These are phyloP conservation scores for Breynia disticha DNA, from an alignment of 441 rosid genomes.

Conservation along the genomic window DNA sequence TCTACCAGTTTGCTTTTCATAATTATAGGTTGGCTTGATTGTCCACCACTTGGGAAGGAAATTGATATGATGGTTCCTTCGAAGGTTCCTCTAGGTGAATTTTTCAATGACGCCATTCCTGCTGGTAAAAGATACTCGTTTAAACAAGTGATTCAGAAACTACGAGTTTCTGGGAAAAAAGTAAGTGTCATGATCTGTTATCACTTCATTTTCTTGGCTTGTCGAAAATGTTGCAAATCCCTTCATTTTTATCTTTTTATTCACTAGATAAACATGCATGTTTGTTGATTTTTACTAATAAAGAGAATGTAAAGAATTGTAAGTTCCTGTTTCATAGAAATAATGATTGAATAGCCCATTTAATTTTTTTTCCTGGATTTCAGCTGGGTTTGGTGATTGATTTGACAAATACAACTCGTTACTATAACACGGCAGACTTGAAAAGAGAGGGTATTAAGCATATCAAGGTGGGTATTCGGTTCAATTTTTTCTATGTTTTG, in stretches of 20 bases:
- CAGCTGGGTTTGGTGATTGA: constrained; percentile 99
- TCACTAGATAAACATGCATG: background rate
- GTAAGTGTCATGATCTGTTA: constrained; percentile 29
- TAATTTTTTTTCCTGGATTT: constrained; percentile 11
- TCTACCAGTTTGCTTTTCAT: background rate
- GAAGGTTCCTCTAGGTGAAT: constrained; percentile 89
- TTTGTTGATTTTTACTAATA: background rate
- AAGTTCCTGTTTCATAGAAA: constrained; percentile 1
- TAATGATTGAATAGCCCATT: background rate
- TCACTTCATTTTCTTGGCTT: background rate
- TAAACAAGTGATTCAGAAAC: constrained; percentile 72
- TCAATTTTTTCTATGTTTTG: no score
- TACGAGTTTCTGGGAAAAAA: constrained; percentile 66
- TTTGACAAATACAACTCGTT: constrained; percentile 90
- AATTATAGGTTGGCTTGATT: constrained; percentile 84
- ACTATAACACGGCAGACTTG: constrained; percentile 67
- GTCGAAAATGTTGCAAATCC: background rate
- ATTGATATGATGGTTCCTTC: constrained; percentile 75
- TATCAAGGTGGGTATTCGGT: constrained; percentile 82
- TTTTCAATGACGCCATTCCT: constrained; percentile 61
- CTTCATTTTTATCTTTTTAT: background rate
- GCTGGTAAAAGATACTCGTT: constrained; percentile 97
- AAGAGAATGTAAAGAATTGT: background rate
- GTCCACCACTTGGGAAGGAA: constrained; percentile 75
- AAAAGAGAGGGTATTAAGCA: constrained; percentile 89